Evolutionary conservation across 176 grass and related monocot species (phyloP), one percentile per base, ranked within the genome.

Genomic region (Hsuehochloa calcarea): DNA sequence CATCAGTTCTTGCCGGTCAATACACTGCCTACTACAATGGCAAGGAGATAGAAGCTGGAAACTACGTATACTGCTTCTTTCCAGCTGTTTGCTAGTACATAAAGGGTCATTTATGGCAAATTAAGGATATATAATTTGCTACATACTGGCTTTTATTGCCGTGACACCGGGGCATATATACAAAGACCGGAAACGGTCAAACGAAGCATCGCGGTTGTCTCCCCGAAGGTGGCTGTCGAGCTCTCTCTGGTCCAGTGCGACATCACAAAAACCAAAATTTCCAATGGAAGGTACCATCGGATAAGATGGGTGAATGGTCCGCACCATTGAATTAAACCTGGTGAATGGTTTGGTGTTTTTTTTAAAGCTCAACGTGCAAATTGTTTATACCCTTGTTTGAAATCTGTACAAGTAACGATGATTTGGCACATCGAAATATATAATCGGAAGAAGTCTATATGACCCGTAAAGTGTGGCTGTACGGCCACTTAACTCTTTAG

Each of bases 201-300:
- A 26, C 8, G 81, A 84, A 84, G 59, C 60, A 75, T 65, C 81
- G 44, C 44, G 27, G 70, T 35, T 84, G 81, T 81, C 59, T 74
- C 43, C 70, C 19, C 4, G 58, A 84, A 51, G 64, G 79, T 39
- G 29, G 45, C 69, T 15, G 11, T 60, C 35, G 26, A 41, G 20
- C 10, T 16, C 40, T 27, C n/a, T 40, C 66, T 59, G 23, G 61
- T 65, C 43, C 62, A 29, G 12, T 49, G 44, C 61, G 31, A 67
- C 63, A 6, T 17, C 46, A 25, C 47, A 39, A 72, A 16, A 47
- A 47, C 12, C 23, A 72, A 72, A 47, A 4, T 23, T 70, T 45
- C 68, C 22, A 14, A 7, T 15, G 13, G 22, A 27, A 17, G 47
- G n/a, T 6, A 44, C 39, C 39, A 23, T 72, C 9, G 5, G 68